These are phyloP conservation scores for Millerozyma miso DNA, from an alignment of 805 yeast genomes.

Conservation along the genomic window DNA sequence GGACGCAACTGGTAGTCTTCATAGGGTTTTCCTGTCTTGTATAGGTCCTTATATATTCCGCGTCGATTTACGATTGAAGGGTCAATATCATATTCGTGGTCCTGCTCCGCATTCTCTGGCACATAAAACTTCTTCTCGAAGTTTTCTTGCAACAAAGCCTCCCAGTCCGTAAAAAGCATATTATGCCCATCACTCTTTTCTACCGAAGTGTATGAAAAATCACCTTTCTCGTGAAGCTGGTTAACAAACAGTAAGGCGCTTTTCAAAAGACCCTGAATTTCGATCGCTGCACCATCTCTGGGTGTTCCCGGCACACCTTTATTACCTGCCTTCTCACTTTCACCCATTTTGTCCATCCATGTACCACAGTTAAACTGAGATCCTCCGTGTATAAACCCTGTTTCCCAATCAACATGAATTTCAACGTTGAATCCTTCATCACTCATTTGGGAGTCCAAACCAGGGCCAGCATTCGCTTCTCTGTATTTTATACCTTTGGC, in stretches of 20 bases:
- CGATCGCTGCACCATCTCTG: constrained; percentile 94
- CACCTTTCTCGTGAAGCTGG: constrained; percentile 48
- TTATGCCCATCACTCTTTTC: constrained; percentile 52
- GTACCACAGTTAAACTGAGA: constrained; percentile 94
- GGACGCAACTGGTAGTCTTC: constrained; percentile 94
- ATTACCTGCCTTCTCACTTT: constrained; percentile 73
- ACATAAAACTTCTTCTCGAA: constrained; percentile 79
- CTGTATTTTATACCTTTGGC: constrained; percentile 84
- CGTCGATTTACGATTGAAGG: constrained; percentile 71
- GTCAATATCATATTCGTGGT: constrained; percentile 58
- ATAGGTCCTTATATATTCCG: constrained; percentile 90
- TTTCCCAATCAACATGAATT: constrained; percentile 79
- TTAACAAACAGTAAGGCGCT: constrained; percentile 79
- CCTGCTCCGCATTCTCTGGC: constrained; percentile 64
- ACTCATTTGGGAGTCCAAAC: constrained; percentile 85
- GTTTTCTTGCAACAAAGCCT: constrained; percentile 57
- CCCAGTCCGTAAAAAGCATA: constrained; percentile 68
- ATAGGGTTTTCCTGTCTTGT: constrained; percentile 74
- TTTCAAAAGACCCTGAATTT: constrained; percentile 83
- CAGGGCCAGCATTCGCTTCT: constrained; percentile 93
- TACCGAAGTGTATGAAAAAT: constrained; percentile 58
- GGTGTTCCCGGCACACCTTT: constrained; percentile 98
- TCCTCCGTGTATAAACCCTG: constrained; percentile 88
- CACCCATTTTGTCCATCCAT: constrained; percentile 99
- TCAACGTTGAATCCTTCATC: constrained; percentile 88